Conservation (phyloP, 371 early-diverging fungal species). For the Haplosporangium sp. region DNA sequence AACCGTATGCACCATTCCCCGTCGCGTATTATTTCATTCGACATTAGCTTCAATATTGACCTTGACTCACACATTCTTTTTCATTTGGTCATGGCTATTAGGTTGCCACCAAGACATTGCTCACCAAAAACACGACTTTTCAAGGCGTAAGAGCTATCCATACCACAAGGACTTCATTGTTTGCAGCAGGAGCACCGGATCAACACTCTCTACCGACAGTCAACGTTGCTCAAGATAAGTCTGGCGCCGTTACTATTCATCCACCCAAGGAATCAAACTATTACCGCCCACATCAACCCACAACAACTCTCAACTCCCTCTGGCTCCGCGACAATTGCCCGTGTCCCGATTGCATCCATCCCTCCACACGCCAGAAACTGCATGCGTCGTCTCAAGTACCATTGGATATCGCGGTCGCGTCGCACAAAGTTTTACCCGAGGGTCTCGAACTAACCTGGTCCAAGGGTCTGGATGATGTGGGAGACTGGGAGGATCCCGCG, state of each 20-base stretch:
- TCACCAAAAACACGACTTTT: neutral
- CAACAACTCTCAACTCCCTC: constrained; percentile 41
- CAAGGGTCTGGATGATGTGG: constrained; percentile 49
- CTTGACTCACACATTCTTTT: neutral
- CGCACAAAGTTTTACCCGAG: constrained; percentile 43
- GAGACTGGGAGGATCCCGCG: constrained; percentile 40
- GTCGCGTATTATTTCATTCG: neutral
- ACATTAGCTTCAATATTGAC: neutral
- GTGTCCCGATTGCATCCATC: constrained; percentile 79
- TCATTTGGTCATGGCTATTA: neutral
- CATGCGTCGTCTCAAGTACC: constrained; percentile 83
- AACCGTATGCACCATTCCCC: too few relatives aligned
- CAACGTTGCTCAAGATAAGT: constrained; percentile 3
- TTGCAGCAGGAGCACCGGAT: neutral
- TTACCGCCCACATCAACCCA: constrained; percentile 30
- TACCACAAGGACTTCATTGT: constrained; percentile 4
- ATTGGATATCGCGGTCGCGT: constrained; percentile 55
- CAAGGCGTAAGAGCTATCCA: constrained; percentile 15
- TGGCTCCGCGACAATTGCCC: constrained; percentile 91
- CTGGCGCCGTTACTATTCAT: constrained; percentile 12
- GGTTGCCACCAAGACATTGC: neutral
- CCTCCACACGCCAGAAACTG: constrained; percentile 81
- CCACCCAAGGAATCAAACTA: constrained; percentile 23
- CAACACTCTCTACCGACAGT: constrained; percentile 14
- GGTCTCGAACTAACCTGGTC: constrained; percentile 50